Conservation (phyloP, 177 flowering plant species). For the Vitis hybrid region DNA sequence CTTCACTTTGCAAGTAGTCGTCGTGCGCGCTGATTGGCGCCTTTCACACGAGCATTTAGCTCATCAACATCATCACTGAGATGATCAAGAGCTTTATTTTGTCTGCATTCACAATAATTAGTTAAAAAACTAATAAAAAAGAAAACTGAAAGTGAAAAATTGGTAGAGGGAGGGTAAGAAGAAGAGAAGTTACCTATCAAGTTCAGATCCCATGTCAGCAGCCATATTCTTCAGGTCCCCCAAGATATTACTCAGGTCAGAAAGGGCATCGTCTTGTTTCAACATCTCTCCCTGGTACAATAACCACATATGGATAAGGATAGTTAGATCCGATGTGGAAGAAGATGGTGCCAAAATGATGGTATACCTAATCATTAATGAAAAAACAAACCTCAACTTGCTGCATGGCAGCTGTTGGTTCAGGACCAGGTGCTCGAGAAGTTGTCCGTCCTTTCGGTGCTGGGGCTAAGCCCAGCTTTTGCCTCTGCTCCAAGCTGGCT, state of each 20-base stretch:
- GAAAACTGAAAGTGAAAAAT: not conserved
- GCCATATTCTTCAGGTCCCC: constrained; percentile 94
- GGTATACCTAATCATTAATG: not conserved
- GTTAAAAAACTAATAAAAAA: not conserved
- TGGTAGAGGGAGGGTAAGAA: too few species aligned
- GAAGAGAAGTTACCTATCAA: constrained; percentile 49
- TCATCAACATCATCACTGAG: constrained; percentile 58
- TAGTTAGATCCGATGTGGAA: not conserved
- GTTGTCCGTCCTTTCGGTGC: constrained; percentile 32
- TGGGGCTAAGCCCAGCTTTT: constrained; percentile 55
- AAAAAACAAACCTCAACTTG: constrained; percentile 69
- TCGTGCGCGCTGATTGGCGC: constrained; percentile 70
- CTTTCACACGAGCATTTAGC: constrained; percentile 59
- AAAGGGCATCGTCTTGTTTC: constrained; percentile 87
- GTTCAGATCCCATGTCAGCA: constrained; percentile 84
- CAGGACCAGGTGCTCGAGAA: constrained; percentile 42
- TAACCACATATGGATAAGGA: not conserved
- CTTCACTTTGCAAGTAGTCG: constrained; percentile 33
- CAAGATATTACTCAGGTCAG: constrained; percentile 73
- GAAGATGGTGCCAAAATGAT: too few species aligned
- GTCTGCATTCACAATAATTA: constrained; percentile 39
- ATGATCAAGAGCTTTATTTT: constrained; percentile 65
- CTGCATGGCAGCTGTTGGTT: constrained; percentile 55
- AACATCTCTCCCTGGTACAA: constrained; percentile 66
- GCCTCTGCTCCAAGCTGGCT: constrained; percentile 39